Evolutionary conservation across 1,284 basidiomycete species (phyloP).

Genomic region (Blastosporella zonata): DNA sequence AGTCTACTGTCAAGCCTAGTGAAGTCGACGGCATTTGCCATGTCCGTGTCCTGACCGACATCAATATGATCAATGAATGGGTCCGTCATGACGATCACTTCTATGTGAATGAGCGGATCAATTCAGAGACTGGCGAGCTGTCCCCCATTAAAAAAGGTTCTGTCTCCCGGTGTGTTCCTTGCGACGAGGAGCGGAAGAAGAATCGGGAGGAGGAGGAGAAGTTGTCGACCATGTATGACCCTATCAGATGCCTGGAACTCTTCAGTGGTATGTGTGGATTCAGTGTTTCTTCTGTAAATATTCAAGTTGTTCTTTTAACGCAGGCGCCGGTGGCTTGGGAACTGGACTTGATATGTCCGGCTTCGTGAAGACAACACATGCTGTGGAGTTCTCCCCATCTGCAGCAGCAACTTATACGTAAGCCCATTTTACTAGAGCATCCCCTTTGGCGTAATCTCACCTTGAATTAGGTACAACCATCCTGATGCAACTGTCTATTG

Average conservation of each 20-base stretch:
- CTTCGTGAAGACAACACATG: slow-evolving; percentile 61
- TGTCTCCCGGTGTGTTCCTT: slow-evolving; percentile 35
- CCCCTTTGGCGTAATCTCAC: slow-evolving; percentile 1
- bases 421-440: slow-evolving; percentile 13
- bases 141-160: slow-evolving; percentile 25
- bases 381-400: slow-evolving; percentile 60
- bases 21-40: slow-evolving; percentile 48
- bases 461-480: slow-evolving; percentile 51
- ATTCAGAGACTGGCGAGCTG: slow-evolving; percentile 25
- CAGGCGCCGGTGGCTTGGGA: slow-evolving; percentile 70
- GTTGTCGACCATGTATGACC: slow-evolving; percentile 35
- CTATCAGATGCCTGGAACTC: slow-evolving; percentile 56
- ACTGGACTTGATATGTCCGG: slow-evolving; percentile 58
- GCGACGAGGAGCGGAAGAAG: slow-evolving; percentile 31
- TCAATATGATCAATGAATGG: slow-evolving; percentile 43
- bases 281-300: not conserved
- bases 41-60: slow-evolving; percentile 31
- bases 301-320: not conserved
- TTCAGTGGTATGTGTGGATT: slow-evolving; percentile 51
- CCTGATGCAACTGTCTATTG: slow-evolving; percentile 56
- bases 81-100: slow-evolving; percentile 50
- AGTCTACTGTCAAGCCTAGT: slow-evolving; percentile 27
- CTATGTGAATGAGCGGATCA: slow-evolving; percentile 40
- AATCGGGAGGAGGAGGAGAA: slow-evolving; percentile 27
- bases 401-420: slow-evolving; percentile 61